Evolutionary conservation across 2,329 filamentous ascomycete species (phyloP), one percentile per base, ranked within the genome.

Genomic region (Epichloe sibirici): DNA sequence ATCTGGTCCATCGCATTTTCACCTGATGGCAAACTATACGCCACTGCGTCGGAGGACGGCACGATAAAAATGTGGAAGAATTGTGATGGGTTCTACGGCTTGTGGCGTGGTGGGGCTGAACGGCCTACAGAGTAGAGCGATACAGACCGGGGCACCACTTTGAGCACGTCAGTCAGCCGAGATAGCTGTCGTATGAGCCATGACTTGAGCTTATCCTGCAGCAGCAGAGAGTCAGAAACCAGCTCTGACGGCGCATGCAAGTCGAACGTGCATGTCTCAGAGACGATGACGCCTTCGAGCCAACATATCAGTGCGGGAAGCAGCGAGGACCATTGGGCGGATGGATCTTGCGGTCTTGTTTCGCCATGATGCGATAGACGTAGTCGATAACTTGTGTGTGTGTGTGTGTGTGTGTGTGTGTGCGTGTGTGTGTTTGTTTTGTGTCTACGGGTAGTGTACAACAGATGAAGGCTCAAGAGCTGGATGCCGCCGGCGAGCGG

Each of bases 1-100:
- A 93, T 98, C 56, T 98, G 93, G 93, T 95, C 90, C 5, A 83
- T 94, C 55, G 85, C 86, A 53, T 98, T 95, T 69, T 93, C 90
- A 0, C 93, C 93, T 0, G 93, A 98, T 63, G 90, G 90, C 46
- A 96, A 95, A 66, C 74, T 98, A 7, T 98, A 97, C 65, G 93
- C 90, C 1, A 98, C 93, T 1, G 93, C 88, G 34, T 96, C 90
- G 48, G 93, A 98, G 66, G 93, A 98, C 63, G 93, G 93, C 42
- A 98, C 93, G 0, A 94, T 98, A 68, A 98, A 98, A 72, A 75
- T 98, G 74, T 85, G 81, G 81, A 85, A 85, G 71, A 85, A 85
- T 57, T 84, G 81, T 55, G 78, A 82, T 5, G 81, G 81, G 0
- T 77, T 75, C 54, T 85, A 83, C 53, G 81, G 81, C 2, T 73